Base-by-base conservation (phyloP, 2,329 filamentous ascomycete species). In the Microdochium nivale region DNA sequence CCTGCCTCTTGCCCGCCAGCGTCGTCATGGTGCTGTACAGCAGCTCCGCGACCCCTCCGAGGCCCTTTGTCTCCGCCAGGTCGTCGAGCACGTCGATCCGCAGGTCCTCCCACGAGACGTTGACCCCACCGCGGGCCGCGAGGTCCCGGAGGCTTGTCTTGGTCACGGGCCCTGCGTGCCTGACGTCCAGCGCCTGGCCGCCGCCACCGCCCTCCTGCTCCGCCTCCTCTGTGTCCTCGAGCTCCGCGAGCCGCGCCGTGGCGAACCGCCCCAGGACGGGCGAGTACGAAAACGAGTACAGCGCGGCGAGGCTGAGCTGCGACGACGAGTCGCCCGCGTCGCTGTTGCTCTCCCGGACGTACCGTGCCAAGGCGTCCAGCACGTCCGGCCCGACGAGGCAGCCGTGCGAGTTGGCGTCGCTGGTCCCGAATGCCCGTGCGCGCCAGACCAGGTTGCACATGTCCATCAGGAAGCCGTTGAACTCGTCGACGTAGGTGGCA, bases 381-480 rank as follows among this genome's bases (percentile, higher is more conserved):
- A 83, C 70, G 0, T 68, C 54, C 11, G 61, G 60, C 14, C 77
- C 65, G 7, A 80, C 57, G 53, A 77, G 67, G 58, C 79, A 83
- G 9, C 79, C 81, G 50, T 76, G 73, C 2, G 81, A 75, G 59
- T 83, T 83, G n/a, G 77, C 70, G 56, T 92, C 87, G 1, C 73
- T 71, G 13, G 71, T 70, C 53, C 81, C 81, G 53, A 95, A 85
- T 1, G 86, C 89, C 13, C 84, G 80, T 23, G 81, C 80, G 9
- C 88, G 80, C 89, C 89, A 95, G 47, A 94, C 66, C 49, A 87
- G 82, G 63, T 95, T 95, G 72, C 88, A 91, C 30, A 90, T 78
- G 63, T 95, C 90, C 82, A 94, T 91, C 30, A 95, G 77, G 64
- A 87, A 90, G 23, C 86, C 86, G 64, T 95, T 95, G 70, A 94